Percentiles rank a stretch among this genome's conserved stretches.
phyloP scores from a whole-genome alignment of 495 filamentous ascomycete species.

The Zalerion maritima region DNA sequence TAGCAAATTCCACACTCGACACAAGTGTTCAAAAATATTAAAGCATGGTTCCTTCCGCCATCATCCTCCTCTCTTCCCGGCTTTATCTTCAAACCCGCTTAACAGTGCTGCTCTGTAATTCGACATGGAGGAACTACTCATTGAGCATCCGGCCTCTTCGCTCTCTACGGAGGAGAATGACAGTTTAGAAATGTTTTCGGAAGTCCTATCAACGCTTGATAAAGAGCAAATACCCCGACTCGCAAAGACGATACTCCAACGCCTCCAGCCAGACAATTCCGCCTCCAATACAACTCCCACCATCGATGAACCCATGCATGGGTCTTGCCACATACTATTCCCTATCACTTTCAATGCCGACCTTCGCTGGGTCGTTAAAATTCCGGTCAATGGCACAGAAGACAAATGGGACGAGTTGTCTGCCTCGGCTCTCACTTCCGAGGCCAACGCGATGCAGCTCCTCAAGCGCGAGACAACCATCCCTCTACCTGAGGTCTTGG shows the following conservation, averaged over 20 bases:
- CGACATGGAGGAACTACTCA: no score
- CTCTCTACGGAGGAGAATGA: conserved; percentile 1
- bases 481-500: conserved; percentile 18
- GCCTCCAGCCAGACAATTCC: background rate
- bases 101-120: no score
- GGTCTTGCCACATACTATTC: conserved; percentile 12
- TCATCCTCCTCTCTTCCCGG: no score
- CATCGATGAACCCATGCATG: conserved; percentile 6
- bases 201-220: conserved; percentile 4
- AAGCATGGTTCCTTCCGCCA: no score
- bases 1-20: no score
- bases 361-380: conserved; percentile 11
- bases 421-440: conserved; percentile 12
- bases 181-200: conserved; percentile 3
- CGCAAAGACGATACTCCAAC: background rate
- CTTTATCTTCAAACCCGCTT: no score
- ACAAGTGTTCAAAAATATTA: no score
- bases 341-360: conserved; percentile 8
- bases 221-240: conserved; percentile 1
- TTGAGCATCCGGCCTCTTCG: no score
- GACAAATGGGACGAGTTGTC: conserved; percentile 11
- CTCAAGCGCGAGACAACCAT: conserved; percentile 15
- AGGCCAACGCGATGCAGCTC: conserved; percentile 17
- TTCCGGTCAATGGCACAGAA: conserved; percentile 12
- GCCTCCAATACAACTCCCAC: background rate